Base-by-base conservation (phyloP, 352 stramenopile species). In the Pythium sp. region DNA sequence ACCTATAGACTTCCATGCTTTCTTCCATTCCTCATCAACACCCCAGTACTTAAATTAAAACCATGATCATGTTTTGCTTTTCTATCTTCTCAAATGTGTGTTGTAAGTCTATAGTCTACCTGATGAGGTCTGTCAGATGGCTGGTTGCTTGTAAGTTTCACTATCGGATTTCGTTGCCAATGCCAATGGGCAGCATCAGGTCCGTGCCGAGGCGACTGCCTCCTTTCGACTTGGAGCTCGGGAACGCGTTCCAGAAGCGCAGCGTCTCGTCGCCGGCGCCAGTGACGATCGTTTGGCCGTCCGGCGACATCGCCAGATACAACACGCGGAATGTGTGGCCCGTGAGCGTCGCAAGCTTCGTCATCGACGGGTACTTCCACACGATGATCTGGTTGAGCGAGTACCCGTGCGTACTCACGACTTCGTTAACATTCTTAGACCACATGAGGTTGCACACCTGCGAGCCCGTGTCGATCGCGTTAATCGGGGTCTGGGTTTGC, bases 371-470 rank as follows among this genome's bases (percentile, higher is more conserved):
- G 75, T 99, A 99, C 68, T 97, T 95, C 96, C 96, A 99, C 68
- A 99, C 87, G 68, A 98, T 98, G 78, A 99, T 98, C 72, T 97
- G 90, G 88, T 99, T 99, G 26, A 99, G 84, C 66, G 91, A 98
- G 84, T 99, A 99, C 28, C 97, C 97, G 79, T 99, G 97, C n/a
- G 97, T 99, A 67, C 94, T 98, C 64, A 99, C 97, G 67, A 99
- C 91, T 69, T 99, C 97, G 76, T 99, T 99, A 60, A 92, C 95
- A 68, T 98, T 99, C 72, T 97, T 96, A 1, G 93, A 98, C 95
- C 95, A 99, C 74, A 98, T 96, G 63, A 99, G 81, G 77, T 99
- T 99, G 81, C 97, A 99, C 53, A 99, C 96, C 72, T 97, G 91
- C 68, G 89, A 98, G 53, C 97, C 97, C 4, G 97, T 99, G 74